Conservation (phyloP, 108 stramenopile species). For the Cyclotella cryptica region DNA sequence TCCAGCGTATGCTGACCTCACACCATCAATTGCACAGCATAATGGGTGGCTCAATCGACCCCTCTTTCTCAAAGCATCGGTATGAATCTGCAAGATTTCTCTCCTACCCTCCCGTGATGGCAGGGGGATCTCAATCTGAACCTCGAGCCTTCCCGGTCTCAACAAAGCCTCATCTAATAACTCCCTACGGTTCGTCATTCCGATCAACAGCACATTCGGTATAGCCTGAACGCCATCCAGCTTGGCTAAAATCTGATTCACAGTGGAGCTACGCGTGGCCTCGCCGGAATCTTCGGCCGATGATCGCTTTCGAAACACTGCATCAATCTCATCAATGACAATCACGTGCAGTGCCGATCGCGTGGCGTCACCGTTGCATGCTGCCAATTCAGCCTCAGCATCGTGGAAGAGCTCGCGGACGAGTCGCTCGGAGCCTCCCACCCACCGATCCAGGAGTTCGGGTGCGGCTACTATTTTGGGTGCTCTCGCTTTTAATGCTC, state of each 20-base stretch:
- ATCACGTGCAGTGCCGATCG: conserved; percentile 90
- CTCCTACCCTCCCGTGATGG: conserved; percentile 68
- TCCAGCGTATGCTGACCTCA: conserved; percentile 15
- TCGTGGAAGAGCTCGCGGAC: conserved; percentile 95
- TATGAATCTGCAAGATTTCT: conserved; percentile 81
- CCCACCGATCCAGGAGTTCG: conserved; percentile 96
- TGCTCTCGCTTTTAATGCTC: conserved; percentile 80
- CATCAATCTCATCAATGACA: conserved; percentile 98
- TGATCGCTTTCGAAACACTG: conserved; percentile 85
- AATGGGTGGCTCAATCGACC: conserved; percentile 73
- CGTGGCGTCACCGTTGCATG: conserved; percentile 75
- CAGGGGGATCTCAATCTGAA: conserved; percentile 86
- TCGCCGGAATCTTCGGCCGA: conserved; percentile 79
- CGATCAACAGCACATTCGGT: conserved; percentile 92
- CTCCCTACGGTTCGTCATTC: conserved; percentile 96
- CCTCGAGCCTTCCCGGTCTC: conserved; percentile 94
- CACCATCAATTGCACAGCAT: conserved; percentile 71
- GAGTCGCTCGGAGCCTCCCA: conserved; percentile 88
- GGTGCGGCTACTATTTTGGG: conserved; percentile 95
- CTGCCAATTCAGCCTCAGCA: conserved; percentile 88
- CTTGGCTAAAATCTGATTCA: conserved; percentile 85
- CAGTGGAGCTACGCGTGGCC: conserved; percentile 78
- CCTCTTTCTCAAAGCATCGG: conserved; percentile 60
- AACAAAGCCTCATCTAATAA: conserved; percentile 92
- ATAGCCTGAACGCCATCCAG: conserved; percentile 76